Evolutionary conservation across 305 asterid genomes (phyloP), one percentile per base, ranked within the genome.

Genomic region (Solanum hybrid): DNA sequence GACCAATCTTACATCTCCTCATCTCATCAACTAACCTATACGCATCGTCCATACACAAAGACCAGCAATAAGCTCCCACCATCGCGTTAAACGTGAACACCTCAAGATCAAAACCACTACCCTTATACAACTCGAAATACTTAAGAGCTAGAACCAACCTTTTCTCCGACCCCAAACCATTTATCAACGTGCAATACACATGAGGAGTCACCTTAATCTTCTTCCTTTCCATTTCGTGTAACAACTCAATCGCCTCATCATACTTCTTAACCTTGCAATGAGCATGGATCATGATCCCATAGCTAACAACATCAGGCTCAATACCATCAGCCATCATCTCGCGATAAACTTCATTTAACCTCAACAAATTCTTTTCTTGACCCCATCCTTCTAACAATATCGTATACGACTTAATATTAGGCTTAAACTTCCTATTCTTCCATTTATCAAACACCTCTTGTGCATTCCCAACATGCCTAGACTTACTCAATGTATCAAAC

Each of bases 1-100:
- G 99, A 80, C 98, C 98, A 11, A 95, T 88, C 40, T 96, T 93
- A 85, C 89, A 37, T 89, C 64, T 88, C 90, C 91, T 93, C 99
- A 97, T 97, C 94, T 95, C 98, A 51, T 94, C 93, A 9, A 95
- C 91, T n/a, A 93, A 88, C 85, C 36, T 77, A 89, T 92, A 94
- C 17, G 97, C 96, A 86, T 96, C 97, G 3, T 91, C 79, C 80
- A 94, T 93, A 76, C 91, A 92, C 37, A 85, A 66, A 12, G 98
- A 94, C 95, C 97, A 94, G 87, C 99, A 97, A 92, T 94, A 97
- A 56, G 99, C 97, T 46, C 98, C 99, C 85, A 95, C 95, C 89
- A 97, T 90, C 3, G 99, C 95, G 35, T 97, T 97, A 86, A 93
- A 97, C 37, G 97, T 96, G 29, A 98, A 98, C 12, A 93, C 90